phyloP scores from a whole-genome alignment of 345 rosid species.

The Carallia pectinifolia region DNA sequence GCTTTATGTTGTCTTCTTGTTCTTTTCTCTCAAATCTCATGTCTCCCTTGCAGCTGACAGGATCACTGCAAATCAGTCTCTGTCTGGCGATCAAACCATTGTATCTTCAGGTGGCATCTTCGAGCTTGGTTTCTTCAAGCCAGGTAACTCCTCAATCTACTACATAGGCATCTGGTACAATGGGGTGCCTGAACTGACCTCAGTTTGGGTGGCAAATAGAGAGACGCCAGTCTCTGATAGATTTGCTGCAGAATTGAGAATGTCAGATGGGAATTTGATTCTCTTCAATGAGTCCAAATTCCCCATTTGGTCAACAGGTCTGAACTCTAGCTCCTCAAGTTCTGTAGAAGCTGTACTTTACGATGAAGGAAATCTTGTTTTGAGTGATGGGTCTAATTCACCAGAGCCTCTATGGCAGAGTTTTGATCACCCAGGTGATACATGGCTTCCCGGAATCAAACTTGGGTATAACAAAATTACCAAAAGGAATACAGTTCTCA shows the following conservation, averaged over 20 bases:
- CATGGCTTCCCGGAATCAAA: neutral
- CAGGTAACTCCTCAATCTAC: constrained; percentile 20
- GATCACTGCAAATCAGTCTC: constrained; percentile 44
- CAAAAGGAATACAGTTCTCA: neutral
- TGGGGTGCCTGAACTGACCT: neutral
- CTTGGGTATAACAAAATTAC: neutral
- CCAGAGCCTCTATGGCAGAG: constrained; percentile 23
- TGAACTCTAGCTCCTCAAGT: constrained; percentile 1
- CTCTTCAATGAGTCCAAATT: constrained; percentile 15
- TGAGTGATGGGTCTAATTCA: constrained; percentile 10
- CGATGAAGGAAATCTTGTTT: constrained; percentile 27
- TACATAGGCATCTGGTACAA: constrained; percentile 36
- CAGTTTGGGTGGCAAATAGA: constrained; percentile 36
- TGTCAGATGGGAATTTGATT: constrained; percentile 24
- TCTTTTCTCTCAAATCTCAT: too few species aligned
- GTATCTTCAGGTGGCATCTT: constrained; percentile 14
- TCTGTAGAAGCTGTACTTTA: constrained; percentile 23
- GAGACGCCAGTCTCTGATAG: constrained; percentile 13
- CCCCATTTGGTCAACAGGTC: constrained; percentile 22
- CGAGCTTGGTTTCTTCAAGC: constrained; percentile 33
- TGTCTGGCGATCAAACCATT: constrained; percentile 33
- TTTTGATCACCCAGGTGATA: constrained; percentile 31
- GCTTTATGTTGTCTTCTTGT: too few species aligned
- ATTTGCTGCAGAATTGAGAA: constrained; percentile 9
- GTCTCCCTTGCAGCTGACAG: neutral